Percentiles rank a stretch among this genome's conserved stretches.
phyloP scores from a whole-genome alignment of 2,329 filamentous ascomycete genomes.

The Rachicladosporium sp. region DNA sequence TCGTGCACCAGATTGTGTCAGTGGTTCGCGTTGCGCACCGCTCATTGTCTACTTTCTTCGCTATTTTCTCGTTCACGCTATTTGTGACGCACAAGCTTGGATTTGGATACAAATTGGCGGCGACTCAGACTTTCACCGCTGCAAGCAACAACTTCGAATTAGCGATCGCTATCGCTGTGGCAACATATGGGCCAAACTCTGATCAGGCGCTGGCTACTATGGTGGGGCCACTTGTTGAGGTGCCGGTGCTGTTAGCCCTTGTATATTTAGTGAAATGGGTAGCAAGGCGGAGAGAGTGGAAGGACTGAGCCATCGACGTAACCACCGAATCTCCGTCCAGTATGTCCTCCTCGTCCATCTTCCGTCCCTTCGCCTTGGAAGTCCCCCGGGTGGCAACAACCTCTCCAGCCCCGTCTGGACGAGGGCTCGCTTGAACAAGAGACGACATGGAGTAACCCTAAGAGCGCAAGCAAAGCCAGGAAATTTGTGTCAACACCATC shows the following conservation, averaged over 20 bases:
- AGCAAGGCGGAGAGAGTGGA: conserved; percentile 43
- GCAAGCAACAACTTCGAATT: too few species aligned
- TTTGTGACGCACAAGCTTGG: conserved; percentile 48
- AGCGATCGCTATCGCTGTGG: conserved; percentile 74
- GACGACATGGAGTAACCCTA: too few species aligned
- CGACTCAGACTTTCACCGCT: conserved; percentile 74
- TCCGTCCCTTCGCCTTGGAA: too few species aligned
- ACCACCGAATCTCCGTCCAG: too few species aligned
- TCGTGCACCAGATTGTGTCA: conserved; percentile 69
- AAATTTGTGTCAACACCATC: too few species aligned
- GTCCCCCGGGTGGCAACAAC: too few species aligned
- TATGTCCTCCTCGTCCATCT: too few species aligned
- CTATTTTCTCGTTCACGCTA: conserved; percentile 61
- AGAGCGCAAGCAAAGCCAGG: too few species aligned
- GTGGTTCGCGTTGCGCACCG: conserved; percentile 71
- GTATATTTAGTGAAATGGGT: conserved; percentile 60
- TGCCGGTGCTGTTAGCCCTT: conserved; percentile 62
- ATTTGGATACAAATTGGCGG: conserved; percentile 55
- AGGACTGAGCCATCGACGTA: too few species aligned
- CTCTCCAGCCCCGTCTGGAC: too few species aligned
- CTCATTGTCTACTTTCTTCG: conserved; percentile 69
- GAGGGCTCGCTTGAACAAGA: too few species aligned
- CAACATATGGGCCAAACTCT: conserved; percentile 62
- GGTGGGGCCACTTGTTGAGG: conserved; percentile 73
- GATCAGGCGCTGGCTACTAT: conserved; percentile 71